Evolutionary conservation across 495 filamentous ascomycete genomes (phyloP).

Genomic region (Bombardia bombarda): DNA sequence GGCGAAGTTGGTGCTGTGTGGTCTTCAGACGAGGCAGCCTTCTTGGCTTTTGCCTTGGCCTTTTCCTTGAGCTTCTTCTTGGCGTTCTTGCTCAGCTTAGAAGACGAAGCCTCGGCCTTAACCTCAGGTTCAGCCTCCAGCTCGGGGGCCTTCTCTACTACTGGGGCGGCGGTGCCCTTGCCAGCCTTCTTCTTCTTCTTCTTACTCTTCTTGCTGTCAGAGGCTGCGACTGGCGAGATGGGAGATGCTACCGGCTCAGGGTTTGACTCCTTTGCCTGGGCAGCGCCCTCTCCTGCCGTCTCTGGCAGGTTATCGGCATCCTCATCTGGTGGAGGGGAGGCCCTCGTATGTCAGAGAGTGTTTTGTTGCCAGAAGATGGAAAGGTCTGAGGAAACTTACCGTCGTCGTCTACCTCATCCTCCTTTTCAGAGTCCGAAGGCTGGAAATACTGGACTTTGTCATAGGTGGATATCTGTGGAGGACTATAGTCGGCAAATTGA

Average conservation of each 20-base stretch:
- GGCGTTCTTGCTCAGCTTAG: conserved; percentile 15
- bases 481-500: conserved; percentile 32
- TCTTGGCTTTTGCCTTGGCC: conserved; percentile 1
- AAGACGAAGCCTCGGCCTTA: conserved; percentile 3
- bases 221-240: conserved; percentile 1
- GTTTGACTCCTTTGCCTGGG: neutral
- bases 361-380: neutral
- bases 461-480: conserved; percentile 30
- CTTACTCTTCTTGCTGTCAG: conserved; percentile 11
- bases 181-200: conserved; percentile 23
- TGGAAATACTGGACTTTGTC: conserved; percentile 29
- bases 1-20: neutral
- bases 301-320: neutral
- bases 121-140: conserved; percentile 4
- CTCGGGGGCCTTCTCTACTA: conserved; percentile 7
- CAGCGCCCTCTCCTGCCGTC: neutral
- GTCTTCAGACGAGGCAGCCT: neutral
- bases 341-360: neutral
- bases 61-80: conserved; percentile 20
- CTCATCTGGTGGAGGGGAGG: neutral
- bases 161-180: conserved; percentile 13
- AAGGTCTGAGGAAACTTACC: conserved; percentile 6
- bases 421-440: conserved; percentile 24
- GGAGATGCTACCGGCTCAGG: conserved; percentile 2
- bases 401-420: conserved; percentile 17